Percentiles rank a stretch among this genome's conserved stretches.
Evolutionary conservation across 768 basidiomycete genomes (phyloP).

Genomic region (Phylloporus sp.): DNA sequence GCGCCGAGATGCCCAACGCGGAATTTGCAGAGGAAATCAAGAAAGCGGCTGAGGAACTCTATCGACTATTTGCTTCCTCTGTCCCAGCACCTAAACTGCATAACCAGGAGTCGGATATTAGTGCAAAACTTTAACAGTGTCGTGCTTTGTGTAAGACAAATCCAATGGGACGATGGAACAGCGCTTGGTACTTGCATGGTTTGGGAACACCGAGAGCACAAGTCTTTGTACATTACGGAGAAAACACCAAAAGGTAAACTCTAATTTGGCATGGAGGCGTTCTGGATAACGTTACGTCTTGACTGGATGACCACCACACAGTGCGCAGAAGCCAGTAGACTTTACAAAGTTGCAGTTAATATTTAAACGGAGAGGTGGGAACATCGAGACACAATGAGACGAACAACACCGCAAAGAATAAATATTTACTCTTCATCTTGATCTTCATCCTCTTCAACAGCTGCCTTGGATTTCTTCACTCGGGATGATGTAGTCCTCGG

Average conservation of each 20-base stretch:
- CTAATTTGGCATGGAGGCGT: neutral
- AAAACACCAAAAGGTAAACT: neutral
- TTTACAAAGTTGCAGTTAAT: slow-evolving; percentile 7
- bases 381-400: neutral
- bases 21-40: slow-evolving; percentile 68
- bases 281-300: neutral
- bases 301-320: neutral
- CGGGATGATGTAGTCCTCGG: slow-evolving; percentile 26
- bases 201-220: neutral
- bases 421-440: slow-evolving; percentile 26
- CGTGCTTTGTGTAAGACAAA: neutral
- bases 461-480: slow-evolving; percentile 42
- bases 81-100: neutral
- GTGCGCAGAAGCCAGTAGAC: neutral
- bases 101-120: neutral
- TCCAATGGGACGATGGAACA: neutral
- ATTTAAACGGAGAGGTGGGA: slow-evolving; percentile 1
- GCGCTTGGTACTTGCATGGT: neutral
- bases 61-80: slow-evolving; percentile 44
- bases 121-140: slow-evolving; percentile 18
- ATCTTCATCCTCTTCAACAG: slow-evolving; percentile 42
- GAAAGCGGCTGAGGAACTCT: slow-evolving; percentile 64
- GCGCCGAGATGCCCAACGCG: slow-evolving; percentile 77
- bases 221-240: neutral
- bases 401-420: slow-evolving; percentile 5